These are phyloP conservation scores for Globisporangium nodosum DNA, from an alignment of 352 stramenopile species.

Conservation along the genomic window DNA sequence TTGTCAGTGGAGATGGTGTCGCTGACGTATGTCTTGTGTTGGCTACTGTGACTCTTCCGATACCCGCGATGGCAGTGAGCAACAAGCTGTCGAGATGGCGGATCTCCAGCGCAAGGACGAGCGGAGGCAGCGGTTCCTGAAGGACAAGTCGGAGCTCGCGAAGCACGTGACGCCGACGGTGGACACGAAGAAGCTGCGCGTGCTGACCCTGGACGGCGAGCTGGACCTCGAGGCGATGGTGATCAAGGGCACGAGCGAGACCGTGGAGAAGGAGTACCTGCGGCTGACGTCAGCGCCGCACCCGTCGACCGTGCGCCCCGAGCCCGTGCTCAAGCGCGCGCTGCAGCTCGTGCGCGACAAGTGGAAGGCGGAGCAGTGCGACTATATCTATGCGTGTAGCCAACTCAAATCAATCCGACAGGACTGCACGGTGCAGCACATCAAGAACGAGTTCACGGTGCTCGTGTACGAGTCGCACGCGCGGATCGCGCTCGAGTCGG, in stretches of 20 bases:
- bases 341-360: constrained; percentile 83
- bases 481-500: constrained; percentile 92
- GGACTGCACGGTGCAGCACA: constrained; percentile 96
- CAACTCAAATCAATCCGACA: constrained; percentile 99
- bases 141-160: constrained; percentile 60
- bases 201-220: constrained; percentile 72
- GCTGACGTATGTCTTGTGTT: not conserved
- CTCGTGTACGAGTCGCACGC: constrained; percentile 97
- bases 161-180: constrained; percentile 58
- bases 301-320: constrained; percentile 92
- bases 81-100: constrained; percentile 23
- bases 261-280: constrained; percentile 98
- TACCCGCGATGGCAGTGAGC: not conserved
- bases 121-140: constrained; percentile 68
- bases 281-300: constrained; percentile 95
- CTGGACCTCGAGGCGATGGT: constrained; percentile 84
- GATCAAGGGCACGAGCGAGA: constrained; percentile 93
- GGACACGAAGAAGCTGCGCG: constrained; percentile 65
- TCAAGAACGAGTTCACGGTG: constrained; percentile 97
- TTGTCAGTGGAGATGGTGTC: not conserved
- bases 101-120: constrained; percentile 71
- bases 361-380: constrained; percentile 80
- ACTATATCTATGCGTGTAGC: constrained; percentile 96
- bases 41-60: not conserved
- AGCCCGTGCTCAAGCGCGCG: constrained; percentile 88